Conservation (phyloP, 2,329 filamentous ascomycete species). For the Aspergillus versicolor region DNA sequence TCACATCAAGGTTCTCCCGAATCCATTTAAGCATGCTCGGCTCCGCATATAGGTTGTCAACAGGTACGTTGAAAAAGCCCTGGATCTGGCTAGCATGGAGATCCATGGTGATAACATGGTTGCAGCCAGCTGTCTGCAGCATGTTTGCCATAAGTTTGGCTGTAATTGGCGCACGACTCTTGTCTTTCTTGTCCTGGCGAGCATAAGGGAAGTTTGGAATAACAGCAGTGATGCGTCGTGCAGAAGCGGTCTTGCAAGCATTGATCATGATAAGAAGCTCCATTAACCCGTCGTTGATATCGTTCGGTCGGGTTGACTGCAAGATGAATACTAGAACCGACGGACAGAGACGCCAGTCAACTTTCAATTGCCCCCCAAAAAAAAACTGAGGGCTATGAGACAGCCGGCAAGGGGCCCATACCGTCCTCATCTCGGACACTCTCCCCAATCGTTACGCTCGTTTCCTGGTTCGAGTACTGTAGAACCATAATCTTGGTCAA, state of each 20-base stretch:
- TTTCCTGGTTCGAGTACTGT: conserved; percentile 65
- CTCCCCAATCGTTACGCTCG: conserved; percentile 83
- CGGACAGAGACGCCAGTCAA: conserved; percentile 2
- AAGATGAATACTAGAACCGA: conserved; percentile 75
- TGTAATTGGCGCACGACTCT: conserved; percentile 91
- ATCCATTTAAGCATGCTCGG: conserved; percentile 92
- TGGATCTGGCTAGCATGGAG: conserved; percentile 91
- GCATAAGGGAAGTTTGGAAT: conserved; percentile 97
- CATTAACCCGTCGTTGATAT: conserved; percentile 98
- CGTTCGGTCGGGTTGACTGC: conserved; percentile 89
- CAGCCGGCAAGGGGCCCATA: conserved; percentile 39
- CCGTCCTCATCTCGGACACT: conserved; percentile 94
- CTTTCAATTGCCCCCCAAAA: conserved; percentile 5
- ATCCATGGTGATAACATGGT: conserved; percentile 95
- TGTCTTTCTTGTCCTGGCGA: conserved; percentile 96
- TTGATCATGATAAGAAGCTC: conserved; percentile 98
- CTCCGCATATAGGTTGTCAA: conserved; percentile 86
- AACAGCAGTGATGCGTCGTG: conserved; percentile 89
- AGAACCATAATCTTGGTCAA: conserved; percentile 67
- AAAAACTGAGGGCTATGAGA: conserved; percentile 2
- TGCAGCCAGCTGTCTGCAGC: conserved; percentile 91
- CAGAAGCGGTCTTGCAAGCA: conserved; percentile 81
- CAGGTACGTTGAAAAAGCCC: conserved; percentile 87
- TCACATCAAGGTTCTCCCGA: conserved; percentile 74
- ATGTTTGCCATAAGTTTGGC: conserved; percentile 97